Base-by-base conservation (phyloP, 148 eudicot species). In the Cornus controversa region DNA sequence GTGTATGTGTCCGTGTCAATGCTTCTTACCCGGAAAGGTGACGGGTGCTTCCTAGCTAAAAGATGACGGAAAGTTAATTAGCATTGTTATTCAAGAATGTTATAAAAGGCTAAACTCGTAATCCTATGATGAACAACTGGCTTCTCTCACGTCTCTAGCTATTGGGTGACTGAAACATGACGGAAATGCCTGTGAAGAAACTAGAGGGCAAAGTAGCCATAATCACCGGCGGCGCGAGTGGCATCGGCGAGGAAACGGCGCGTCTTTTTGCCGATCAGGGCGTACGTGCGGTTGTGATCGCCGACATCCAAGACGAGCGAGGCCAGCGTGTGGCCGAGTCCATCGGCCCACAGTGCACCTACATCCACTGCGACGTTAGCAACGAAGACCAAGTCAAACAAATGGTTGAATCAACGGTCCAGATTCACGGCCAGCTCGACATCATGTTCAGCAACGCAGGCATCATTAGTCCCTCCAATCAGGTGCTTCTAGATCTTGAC, bases 401-500 rank as follows among this genome's bases (percentile, higher is more conserved):
- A 68, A 20, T 77, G 75, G 81, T 82, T 75, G 72, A 82, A 9
- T 65, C 45, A 64, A 78, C 85, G 24, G 78, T 74, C 28, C 58
- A 64, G 31, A 78, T 53, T 25, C 53, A 82, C 63, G 81, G 81
- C 67, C 77, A 74, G 57, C 75, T 82, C 1, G 81, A 82, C 63
- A 70, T 82, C 74, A 78, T 82, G 85, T 82, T 82, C 64, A 78
- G 85, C 75, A 82, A 82, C 25, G 81, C 85, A 3, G 85, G 85
- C 18, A 31, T 64, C 16, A 0, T 74, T 2, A 47, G 60, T 26
- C 26, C 22, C 29, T 63, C 78, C 22, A 67, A 50, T 0, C 85
- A 82, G 31, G 25, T 1, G 7, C 24, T 82, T 23, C 81, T 82
- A 0, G 78, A 82, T 23, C 81, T 82, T 8, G 75, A 82, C 53